Evolutionary conservation across 768 basidiomycete genomes (phyloP).

Genomic region (Thelephora aurantiotincta): DNA sequence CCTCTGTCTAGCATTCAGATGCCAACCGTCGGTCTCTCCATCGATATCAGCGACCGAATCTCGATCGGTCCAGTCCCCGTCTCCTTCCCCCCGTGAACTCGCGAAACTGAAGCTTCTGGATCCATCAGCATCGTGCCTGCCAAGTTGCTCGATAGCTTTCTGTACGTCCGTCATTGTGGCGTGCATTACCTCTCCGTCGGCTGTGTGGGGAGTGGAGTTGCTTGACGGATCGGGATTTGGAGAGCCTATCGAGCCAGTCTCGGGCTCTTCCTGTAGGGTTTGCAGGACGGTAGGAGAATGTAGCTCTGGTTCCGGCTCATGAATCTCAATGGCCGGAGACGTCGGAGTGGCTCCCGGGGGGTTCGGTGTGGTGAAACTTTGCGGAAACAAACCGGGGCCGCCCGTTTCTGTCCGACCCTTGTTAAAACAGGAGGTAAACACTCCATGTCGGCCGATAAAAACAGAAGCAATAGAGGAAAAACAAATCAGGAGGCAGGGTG

Average conservation of each 20-base stretch:
- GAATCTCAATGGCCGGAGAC: slow-evolving; percentile 12
- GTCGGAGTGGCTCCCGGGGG: slow-evolving; percentile 25
- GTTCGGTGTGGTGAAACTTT: slow-evolving; percentile 65
- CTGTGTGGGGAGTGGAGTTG: slow-evolving; percentile 10
- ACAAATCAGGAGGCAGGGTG: neutral
- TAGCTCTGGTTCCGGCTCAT: slow-evolving; percentile 3
- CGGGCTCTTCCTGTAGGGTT: slow-evolving; percentile 27
- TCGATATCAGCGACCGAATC: slow-evolving; percentile 45
- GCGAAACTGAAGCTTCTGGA: slow-evolving; percentile 66
- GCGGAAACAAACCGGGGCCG: slow-evolving; percentile 82
- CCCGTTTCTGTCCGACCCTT: slow-evolving; percentile 79
- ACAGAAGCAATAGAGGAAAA: slow-evolving; percentile 2
- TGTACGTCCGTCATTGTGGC: slow-evolving; percentile 87
- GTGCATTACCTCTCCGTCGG: slow-evolving; percentile 53
- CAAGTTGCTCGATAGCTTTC: slow-evolving; percentile 80
- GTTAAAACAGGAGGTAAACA: slow-evolving; percentile 7
- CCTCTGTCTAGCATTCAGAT: slow-evolving; percentile 47
- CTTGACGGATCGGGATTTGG: slow-evolving; percentile 11
- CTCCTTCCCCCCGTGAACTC: slow-evolving; percentile 43
- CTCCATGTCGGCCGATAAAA: slow-evolving; percentile 4
- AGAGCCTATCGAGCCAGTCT: slow-evolving; percentile 10
- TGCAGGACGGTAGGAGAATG: slow-evolving; percentile 18
- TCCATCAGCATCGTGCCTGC: slow-evolving; percentile 37
- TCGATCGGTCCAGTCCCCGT: slow-evolving; percentile 24
- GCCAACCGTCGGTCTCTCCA: slow-evolving; percentile 43